A percentile compares a stretch with the other conserved stretches of the same genome.
Evolutionary conservation across 371 early-diverging fungal species (phyloP).

Genomic region (Syncephalastrum monosporum): DNA sequence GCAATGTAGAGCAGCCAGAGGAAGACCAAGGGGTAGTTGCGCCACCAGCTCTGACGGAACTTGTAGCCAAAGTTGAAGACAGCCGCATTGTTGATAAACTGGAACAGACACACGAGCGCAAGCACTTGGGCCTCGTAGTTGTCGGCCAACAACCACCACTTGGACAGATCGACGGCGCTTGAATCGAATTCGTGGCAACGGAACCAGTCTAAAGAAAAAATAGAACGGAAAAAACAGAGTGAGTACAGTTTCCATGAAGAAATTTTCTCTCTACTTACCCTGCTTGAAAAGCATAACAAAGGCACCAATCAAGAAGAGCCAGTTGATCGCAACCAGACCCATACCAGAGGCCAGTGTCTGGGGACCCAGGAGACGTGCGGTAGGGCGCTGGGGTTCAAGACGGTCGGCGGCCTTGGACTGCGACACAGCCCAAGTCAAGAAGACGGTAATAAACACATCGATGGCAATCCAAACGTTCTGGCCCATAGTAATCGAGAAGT

Average conservation of each 20-base stretch:
- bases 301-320: slow-evolving; percentile 51
- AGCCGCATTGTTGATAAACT: slow-evolving; percentile 70
- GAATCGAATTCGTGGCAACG: slow-evolving; percentile 78
- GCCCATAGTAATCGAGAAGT: slow-evolving; percentile 52
- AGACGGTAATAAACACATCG: slow-evolving; percentile 66
- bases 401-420: slow-evolving; percentile 59
- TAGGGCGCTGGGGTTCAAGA: slow-evolving; percentile 66
- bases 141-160: slow-evolving; percentile 84
- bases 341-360: slow-evolving; percentile 70
- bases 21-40: slow-evolving; percentile 61
- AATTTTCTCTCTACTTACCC: slow-evolving; percentile 17
- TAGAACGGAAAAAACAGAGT: slow-evolving; percentile 18
- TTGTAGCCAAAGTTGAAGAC: slow-evolving; percentile 71
- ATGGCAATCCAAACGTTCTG: slow-evolving; percentile 68
- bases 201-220: slow-evolving; percentile 64
- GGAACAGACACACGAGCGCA: slow-evolving; percentile 61
- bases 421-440: slow-evolving; percentile 70
- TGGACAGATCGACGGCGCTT: slow-evolving; percentile 59
- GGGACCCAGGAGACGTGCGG: slow-evolving; percentile 73
- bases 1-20: slow-evolving; percentile 55
- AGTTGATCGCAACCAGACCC: slow-evolving; percentile 72
- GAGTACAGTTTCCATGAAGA: slow-evolving; percentile 31
- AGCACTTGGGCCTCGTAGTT: slow-evolving; percentile 74
- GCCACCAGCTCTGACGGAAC: slow-evolving; percentile 62
- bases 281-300: slow-evolving; percentile 43